phyloP scores from a whole-genome alignment of 1,284 basidiomycete genomes.

The Sanghuangporus weigelae region DNA sequence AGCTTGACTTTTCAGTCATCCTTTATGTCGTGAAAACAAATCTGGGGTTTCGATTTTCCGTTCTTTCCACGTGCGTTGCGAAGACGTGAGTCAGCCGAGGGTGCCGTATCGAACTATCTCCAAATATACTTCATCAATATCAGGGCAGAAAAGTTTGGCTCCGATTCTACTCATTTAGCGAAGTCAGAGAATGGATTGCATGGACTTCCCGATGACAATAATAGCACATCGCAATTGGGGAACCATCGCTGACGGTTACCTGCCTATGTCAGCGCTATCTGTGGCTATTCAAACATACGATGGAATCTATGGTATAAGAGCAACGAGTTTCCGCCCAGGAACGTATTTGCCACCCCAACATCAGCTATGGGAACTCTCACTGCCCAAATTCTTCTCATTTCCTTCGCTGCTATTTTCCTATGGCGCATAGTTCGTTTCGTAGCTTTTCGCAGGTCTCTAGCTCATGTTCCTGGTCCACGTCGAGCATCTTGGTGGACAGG shows the following conservation, averaged over 20 bases:
- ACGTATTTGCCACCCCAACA: not conserved
- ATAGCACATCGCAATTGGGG: not conserved
- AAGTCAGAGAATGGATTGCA: not conserved
- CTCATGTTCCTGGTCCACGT: conserved; percentile 23
- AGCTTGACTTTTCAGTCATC: not conserved
- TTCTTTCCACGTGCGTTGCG: not conserved
- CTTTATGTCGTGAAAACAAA: not conserved
- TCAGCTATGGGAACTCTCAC: not conserved
- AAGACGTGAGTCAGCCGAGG: not conserved
- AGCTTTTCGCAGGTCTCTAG: not conserved
- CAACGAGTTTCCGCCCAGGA: not conserved
- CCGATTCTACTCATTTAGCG: not conserved
- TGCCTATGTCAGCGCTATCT: not conserved
- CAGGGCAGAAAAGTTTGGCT: not conserved
- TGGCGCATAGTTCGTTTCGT: not conserved
- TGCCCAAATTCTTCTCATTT: not conserved
- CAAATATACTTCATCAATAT: not conserved
- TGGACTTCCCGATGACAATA: not conserved
- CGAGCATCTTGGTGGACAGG: conserved; percentile 19
- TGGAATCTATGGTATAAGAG: not conserved
- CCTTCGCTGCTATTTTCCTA: not conserved
- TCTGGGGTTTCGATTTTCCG: not conserved
- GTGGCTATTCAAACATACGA: not conserved
- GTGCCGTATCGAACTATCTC: not conserved
- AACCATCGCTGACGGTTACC: not conserved